Evolutionary conservation across 2,329 filamentous ascomycete genomes (phyloP), one percentile per base, ranked within the genome.

Genomic region (Talaromyces amestolkiae): DNA sequence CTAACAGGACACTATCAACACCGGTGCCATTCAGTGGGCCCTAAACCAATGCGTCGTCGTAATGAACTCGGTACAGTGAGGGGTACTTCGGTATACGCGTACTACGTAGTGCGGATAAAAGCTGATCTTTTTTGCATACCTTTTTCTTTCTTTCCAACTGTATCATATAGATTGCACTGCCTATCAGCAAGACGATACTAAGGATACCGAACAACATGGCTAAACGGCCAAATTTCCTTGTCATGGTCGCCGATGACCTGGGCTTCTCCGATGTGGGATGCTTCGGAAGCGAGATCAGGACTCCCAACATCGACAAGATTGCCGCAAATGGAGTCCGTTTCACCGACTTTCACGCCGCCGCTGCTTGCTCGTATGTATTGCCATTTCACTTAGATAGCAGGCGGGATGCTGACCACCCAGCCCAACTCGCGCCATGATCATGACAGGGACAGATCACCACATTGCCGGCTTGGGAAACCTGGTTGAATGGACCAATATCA

Each of bases 341-440:
- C 70, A 89, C 86, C 0, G 85, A 88, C 69, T 89, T 88, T 73
- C 87, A 89, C 70, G 84, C 86, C 1, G 87, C 87, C 0, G 84
- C 86, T 15, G 45, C 45, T 17, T 49, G 45, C 45, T 49, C 45
- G 45, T 49, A 49, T 24, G 45, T 49, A 47, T 22, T 3, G 5
- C 13, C 45, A 15, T 24, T 24, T 2, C 19, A 9, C 11, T 49
- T 3, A 22, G 2, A 35, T 8, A 11, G 24, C 10, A 47, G 10
- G 10, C 19, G 22, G 19, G 6, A 2, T 24, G 22, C 19, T 2
- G 87, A 87, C 60, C 89, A 86, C 75, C 89, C 37, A 78, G 75
- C 35, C 87, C 87, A 1, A 87, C 86, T 2, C 80, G 87, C 43
- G 85, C 86, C 19, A 89, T 89, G 87, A 82, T 89, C 69, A 85